Percentiles rank a stretch among this genome's conserved stretches.
phyloP scores from a whole-genome alignment of 768 basidiomycete genomes.

The Suillus paluster region DNA sequence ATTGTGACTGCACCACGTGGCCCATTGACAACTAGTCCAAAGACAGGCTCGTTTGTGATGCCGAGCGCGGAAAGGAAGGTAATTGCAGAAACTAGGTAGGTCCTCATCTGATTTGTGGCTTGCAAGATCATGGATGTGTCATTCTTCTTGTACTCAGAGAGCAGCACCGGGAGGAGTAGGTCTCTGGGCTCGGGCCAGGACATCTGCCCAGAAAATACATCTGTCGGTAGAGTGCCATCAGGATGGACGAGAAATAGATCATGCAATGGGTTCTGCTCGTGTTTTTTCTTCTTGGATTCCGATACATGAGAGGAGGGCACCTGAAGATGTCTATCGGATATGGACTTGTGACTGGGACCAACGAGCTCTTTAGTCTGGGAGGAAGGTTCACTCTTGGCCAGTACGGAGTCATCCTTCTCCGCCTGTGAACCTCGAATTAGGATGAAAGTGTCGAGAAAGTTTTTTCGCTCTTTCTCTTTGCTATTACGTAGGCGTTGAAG shows the following conservation, averaged over 20 bases:
- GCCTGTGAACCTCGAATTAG: neutral
- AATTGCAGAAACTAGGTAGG: neutral
- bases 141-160: neutral
- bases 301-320: no score
- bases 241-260: neutral
- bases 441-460: neutral
- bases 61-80: neutral
- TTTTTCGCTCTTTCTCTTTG: no score
- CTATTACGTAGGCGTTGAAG: neutral
- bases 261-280: rapidly evolving
- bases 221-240: neutral
- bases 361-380: neutral
- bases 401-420: neutral
- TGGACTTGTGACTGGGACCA: neutral
- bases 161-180: neutral
- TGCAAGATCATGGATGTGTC: neutral
- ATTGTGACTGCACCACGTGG: neutral
- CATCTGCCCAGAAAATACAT: neutral
- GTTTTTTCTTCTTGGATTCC: no score
- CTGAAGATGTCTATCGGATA: neutral
- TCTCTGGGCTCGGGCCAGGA: neutral
- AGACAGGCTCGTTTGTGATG: slow-evolving; percentile 5
- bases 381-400: neutral
- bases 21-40: slow-evolving; percentile 2
- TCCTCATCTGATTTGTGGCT: neutral